Evolutionary conservation across 306 rosid genomes (phyloP).

Genomic region (Adenanthera pavonina): DNA sequence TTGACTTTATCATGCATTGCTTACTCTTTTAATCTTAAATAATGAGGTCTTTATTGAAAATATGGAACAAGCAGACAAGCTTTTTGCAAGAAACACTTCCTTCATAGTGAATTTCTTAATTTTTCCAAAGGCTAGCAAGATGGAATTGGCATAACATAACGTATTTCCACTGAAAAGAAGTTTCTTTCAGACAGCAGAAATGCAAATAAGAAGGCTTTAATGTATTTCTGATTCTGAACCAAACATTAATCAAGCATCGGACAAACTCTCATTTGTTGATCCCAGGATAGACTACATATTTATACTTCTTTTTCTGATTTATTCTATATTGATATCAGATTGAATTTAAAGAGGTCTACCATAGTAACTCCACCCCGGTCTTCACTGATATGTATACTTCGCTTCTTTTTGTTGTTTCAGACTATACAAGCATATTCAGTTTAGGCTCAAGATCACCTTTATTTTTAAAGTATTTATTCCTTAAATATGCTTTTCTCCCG

Average conservation of each 20-base stretch:
- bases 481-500: no score
- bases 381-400: no score
- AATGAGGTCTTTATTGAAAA: background rate
- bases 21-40: background rate
- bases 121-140: no score
- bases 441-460: no score
- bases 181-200: background rate
- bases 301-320: no score
- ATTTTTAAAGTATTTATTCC: no score
- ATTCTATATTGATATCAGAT: no score
- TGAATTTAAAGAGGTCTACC: no score
- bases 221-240: slow-evolving; percentile 11
- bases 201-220: background rate
- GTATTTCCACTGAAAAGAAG: background rate
- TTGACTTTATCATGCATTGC: slow-evolving; percentile 3
- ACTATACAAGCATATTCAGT: no score
- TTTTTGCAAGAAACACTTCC: background rate
- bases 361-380: no score
- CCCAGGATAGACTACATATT: background rate
- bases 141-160: background rate
- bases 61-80: slow-evolving; percentile 10
- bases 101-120: slow-evolving; percentile 5
- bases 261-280: background rate
- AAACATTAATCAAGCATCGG: background rate
- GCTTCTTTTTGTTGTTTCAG: no score